These are phyloP conservation scores for Tetrahymena elliotti DNA, from an alignment of 73 alveolate species.

Conservation along the genomic window DNA sequence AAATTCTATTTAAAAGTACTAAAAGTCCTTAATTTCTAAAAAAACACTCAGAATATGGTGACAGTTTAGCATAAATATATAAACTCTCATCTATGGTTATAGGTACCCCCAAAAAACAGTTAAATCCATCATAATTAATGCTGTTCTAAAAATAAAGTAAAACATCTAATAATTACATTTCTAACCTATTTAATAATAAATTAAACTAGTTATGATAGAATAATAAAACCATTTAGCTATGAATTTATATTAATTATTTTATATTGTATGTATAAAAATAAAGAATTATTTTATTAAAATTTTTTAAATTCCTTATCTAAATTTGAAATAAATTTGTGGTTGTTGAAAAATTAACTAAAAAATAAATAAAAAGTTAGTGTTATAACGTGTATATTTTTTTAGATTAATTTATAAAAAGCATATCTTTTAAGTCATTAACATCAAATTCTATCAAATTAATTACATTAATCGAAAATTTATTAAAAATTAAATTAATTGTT, in stretches of 20 bases:
- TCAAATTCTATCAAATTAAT: not conserved
- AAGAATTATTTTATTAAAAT: too few relatives aligned
- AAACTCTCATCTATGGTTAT: not conserved
- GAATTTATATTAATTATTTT: too few relatives aligned
- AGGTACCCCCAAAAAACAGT: not conserved
- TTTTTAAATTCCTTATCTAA: too few relatives aligned
- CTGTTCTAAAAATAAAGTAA: not conserved
- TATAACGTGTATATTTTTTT: not conserved
- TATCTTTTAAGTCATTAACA: not conserved
- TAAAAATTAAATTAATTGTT: not conserved
- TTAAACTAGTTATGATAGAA: not conserved
- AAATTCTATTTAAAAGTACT: not conserved
- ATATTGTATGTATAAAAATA: too few relatives aligned
- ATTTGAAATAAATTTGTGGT: too few relatives aligned
- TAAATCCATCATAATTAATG: not conserved
- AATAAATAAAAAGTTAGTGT: not conserved
- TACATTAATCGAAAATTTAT: not conserved
- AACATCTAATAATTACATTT: not conserved
- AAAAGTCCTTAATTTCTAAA: not conserved
- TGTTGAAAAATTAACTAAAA: not conserved
- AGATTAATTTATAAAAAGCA: not conserved
- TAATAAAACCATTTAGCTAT: too few relatives aligned
- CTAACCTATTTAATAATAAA: not conserved
- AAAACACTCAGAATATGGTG: not conserved
- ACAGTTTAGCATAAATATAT: not conserved